phyloP scores from a whole-genome alignment of 2,329 filamentous ascomycete genomes.

The Aspergillus caelatus region DNA sequence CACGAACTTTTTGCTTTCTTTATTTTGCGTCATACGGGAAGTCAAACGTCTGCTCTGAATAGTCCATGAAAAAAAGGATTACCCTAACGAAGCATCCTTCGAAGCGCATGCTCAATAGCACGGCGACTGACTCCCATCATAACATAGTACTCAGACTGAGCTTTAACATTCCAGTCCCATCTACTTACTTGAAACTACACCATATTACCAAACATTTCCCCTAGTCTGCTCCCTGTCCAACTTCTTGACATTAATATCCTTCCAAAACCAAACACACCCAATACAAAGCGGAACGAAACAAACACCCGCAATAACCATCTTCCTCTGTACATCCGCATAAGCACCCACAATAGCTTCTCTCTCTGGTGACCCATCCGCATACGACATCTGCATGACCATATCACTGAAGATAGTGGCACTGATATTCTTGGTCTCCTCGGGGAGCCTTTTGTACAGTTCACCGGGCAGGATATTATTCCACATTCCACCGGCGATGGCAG shows the following conservation, averaged over 20 bases:
- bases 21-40: no score
- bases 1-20: slow-evolving; percentile 18
- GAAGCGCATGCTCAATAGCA: no score
- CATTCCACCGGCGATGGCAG: background rate
- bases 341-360: background rate
- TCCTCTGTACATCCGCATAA: background rate
- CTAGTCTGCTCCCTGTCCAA: background rate
- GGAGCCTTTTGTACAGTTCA: background rate
- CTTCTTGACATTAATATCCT: background rate
- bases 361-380: background rate
- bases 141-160: no score
- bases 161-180: no score
- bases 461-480: background rate
- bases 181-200: no score
- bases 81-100: no score
- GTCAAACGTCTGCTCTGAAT: no score
- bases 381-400: background rate
- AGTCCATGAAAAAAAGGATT: no score
- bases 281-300: background rate
- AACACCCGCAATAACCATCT: background rate
- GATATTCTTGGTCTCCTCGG: background rate
- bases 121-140: no score
- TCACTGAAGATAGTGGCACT: background rate
- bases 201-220: background rate
- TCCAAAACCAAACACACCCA: background rate